Conservation (phyloP, 2,329 filamentous ascomycete species). For the Nemania diffusa region DNA sequence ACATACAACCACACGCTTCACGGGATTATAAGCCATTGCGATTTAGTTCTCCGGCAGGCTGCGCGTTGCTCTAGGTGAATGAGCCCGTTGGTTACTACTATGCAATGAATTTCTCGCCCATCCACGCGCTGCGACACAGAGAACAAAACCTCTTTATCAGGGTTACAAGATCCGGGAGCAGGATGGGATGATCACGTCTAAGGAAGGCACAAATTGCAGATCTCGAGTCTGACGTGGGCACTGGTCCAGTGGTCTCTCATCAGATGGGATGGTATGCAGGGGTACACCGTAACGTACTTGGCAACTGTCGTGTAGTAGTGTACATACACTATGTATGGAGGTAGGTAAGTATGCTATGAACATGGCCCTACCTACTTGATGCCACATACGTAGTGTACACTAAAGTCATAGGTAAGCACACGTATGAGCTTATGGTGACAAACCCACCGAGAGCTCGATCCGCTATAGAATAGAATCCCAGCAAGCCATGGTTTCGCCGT, state of each 20-base stretch:
- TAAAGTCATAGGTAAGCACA: constrained; percentile 24
- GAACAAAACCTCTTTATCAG: constrained; percentile 27
- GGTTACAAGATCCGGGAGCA: constrained; percentile 11
- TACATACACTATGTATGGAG: constrained; percentile 3
- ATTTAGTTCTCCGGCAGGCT: constrained; percentile 5
- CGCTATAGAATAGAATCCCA: neutral
- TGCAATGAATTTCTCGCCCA: neutral
- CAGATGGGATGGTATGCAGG: constrained; percentile 29
- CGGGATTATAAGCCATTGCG: constrained; percentile 35
- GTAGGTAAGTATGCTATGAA: neutral
- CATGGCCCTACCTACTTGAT: constrained; percentile 2
- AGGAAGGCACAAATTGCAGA: constrained; percentile 32
- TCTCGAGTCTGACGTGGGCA: constrained; percentile 34
- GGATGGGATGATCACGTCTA: constrained; percentile 29
- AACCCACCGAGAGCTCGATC: constrained; percentile 13
- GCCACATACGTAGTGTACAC: constrained; percentile 9
- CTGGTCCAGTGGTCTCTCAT: constrained; percentile 18
- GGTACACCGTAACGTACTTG: constrained; percentile 15
- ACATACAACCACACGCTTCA: constrained; percentile 41
- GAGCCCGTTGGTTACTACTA: constrained; percentile 1
- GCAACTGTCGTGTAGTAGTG: neutral
- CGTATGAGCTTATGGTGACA: constrained; percentile 16
- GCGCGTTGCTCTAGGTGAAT: constrained; percentile 13
- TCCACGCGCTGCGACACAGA: constrained; percentile 8
- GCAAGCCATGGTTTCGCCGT: neutral